These are phyloP conservation scores for Coleophoma eucalyptorum DNA, from an alignment of 2,329 filamentous ascomycete genomes.

Conservation along the genomic window DNA sequence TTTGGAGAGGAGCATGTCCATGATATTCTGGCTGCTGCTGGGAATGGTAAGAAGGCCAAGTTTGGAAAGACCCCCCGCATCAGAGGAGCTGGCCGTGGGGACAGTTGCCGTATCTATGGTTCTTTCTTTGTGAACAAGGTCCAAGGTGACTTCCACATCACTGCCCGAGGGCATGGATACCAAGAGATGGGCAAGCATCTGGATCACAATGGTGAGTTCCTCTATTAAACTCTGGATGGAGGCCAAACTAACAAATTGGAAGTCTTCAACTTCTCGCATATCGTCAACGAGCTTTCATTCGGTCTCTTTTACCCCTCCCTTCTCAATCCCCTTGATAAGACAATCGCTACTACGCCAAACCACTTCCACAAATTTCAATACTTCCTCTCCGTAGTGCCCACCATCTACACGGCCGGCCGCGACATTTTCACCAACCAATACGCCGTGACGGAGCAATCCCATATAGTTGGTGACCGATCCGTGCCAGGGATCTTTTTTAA, in stretches of 20 bases:
- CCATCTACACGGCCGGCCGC: slow-evolving; percentile 74
- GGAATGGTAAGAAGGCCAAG: slow-evolving; percentile 56
- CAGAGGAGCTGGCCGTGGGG: slow-evolving; percentile 29
- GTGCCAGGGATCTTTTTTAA: slow-evolving; percentile 96
- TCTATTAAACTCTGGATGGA: neutral
- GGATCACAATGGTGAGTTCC: slow-evolving; percentile 68
- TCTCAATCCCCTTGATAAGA: slow-evolving; percentile 90
- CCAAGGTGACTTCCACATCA: slow-evolving; percentile 97
- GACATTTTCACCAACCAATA: slow-evolving; percentile 95
- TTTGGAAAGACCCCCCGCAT: slow-evolving; percentile 74
- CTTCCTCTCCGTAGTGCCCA: slow-evolving; percentile 92
- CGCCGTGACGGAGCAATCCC: slow-evolving; percentile 86
- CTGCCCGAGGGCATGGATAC: slow-evolving; percentile 93
- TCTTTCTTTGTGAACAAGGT: slow-evolving; percentile 93
- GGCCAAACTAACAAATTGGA: slow-evolving; percentile 18
- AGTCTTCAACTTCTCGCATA: slow-evolving; percentile 98
- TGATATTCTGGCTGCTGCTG: slow-evolving; percentile 76
- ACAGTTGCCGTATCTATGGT: slow-evolving; percentile 87
- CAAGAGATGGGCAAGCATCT: slow-evolving; percentile 73
- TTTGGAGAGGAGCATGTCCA: slow-evolving; percentile 82
- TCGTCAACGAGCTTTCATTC: slow-evolving; percentile 93
- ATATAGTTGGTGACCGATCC: slow-evolving; percentile 61
- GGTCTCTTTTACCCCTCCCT: slow-evolving; percentile 95
- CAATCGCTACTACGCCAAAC: slow-evolving; percentile 67
- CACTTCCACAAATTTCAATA: slow-evolving; percentile 98